Evolutionary conservation across 2,329 filamentous ascomycete species (phyloP), one percentile per base, ranked within the genome.

Genomic region (Cercospora sojina): DNA sequence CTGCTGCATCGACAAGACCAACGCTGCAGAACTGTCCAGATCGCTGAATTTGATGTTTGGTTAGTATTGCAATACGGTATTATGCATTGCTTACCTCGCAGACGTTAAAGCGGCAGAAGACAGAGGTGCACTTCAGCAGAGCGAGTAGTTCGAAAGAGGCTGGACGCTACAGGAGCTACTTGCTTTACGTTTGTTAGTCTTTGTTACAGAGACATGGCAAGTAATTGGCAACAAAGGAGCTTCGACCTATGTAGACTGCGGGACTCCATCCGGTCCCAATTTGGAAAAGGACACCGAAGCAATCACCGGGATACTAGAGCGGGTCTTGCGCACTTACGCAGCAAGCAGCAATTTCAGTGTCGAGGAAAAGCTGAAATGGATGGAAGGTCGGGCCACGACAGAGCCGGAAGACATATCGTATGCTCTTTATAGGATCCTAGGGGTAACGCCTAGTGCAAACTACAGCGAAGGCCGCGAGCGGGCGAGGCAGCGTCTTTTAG

Each of bases 151-250:
- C 49, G 47, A 35, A 6, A 56, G 72, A 43, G 71, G 71, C 9
- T 74, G 67, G 71, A 73, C 70, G 25, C 58, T 73, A 13, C 69
- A 73, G 59, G 71, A 74, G 49, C 64, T 74, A 18, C 58, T 74
- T 7, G 72, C 70, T 23, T 67, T 70, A 8, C 57, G 27, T 5
- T 16, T 62, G 18, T 47, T 74, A 12, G 31, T 71, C 5, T 73
- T 73, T 55, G 38, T 72, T 8, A 68, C 66, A 31, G 59, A 62
- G 32, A 55, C 43, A 18, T 73, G 68, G 72, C 31, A 73, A 20
- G 65, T 73, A 13, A 70, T 74, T n/a, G 68, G 72, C 2, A 65
- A 73, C 31, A 72, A 72, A 64, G 69, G 65, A 49, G 43, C 43
- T 13, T 49, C 43, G 1, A 49, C 43, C 8, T 25, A 25, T 41